These are phyloP conservation scores for Pythium chondricola DNA, from an alignment of 352 stramenopile genomes.

Conservation along the genomic window DNA sequence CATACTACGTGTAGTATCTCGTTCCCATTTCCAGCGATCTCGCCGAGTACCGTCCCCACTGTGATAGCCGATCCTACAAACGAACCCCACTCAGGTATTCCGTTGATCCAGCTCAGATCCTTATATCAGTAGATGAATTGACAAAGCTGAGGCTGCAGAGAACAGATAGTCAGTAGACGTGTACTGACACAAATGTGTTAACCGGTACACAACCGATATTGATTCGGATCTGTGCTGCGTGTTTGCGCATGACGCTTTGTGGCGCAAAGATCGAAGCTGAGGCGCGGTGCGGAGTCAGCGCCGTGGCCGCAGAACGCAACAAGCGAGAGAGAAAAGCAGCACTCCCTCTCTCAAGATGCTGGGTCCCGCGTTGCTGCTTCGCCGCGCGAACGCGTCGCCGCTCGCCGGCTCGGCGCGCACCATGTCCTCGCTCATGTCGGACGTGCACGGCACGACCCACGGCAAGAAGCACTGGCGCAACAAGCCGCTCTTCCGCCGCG, in stretches of 20 bases:
- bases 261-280: conserved; percentile 2
- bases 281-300: not conserved
- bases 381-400: not conserved
- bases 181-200: too few species aligned
- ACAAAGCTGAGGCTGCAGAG: not conserved
- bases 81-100: not conserved
- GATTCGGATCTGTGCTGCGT: not conserved
- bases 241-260: conserved; percentile 9
- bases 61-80: not conserved
- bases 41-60: not conserved
- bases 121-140: too few species aligned
- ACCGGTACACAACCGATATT: too few species aligned
- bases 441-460: conserved; percentile 84
- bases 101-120: not conserved
- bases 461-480: conserved; percentile 93
- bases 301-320: not conserved
- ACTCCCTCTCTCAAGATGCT: not conserved
- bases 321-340: not conserved
- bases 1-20: too few species aligned
- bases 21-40: not conserved
- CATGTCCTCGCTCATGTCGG: conserved; percentile 72
- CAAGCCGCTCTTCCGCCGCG: conserved; percentile 95
- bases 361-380: not conserved
- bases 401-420: conserved; percentile 2
- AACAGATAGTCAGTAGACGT: too few species aligned